Conservation (phyloP, 2,329 filamentous ascomycete species). For the Scedosporium dehoogii region DNA sequence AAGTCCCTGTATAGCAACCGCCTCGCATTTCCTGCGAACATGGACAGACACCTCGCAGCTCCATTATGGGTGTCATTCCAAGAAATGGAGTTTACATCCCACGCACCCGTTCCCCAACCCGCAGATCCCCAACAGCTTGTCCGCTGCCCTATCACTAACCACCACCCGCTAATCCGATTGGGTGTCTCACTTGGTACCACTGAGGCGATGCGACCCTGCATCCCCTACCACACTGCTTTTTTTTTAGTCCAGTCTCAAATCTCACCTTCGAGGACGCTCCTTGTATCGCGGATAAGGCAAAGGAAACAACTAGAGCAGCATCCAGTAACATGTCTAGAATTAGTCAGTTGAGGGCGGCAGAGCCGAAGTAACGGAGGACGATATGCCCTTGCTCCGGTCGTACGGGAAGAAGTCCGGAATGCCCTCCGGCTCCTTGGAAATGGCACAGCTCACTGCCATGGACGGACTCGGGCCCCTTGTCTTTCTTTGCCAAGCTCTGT, state of each 20-base stretch:
- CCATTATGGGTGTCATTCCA: not conserved
- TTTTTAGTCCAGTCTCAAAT: no score
- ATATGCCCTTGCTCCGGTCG: not conserved
- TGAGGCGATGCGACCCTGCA: not conserved
- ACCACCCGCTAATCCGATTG: conserved; percentile 1
- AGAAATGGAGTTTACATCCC: not conserved
- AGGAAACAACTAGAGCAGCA: not conserved
- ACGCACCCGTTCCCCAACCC: conserved; percentile 16
- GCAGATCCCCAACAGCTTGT: conserved; percentile 35
- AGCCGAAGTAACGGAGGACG: not conserved
- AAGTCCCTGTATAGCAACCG: not conserved
- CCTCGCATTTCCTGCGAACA: not conserved
- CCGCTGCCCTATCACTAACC: conserved; percentile 15
- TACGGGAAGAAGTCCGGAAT: not conserved
- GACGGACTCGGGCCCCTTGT: no score
- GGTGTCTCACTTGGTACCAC: not conserved
- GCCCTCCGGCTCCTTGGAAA: no score
- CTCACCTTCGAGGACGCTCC: not conserved
- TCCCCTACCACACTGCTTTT: not conserved
- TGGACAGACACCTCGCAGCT: not conserved
- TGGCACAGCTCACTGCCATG: no score
- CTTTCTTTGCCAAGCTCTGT: no score
- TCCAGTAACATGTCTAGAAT: not conserved
- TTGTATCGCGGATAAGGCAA: not conserved
- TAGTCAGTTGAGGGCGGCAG: not conserved